Base-by-base conservation (phyloP, 1,284 basidiomycete genomes). In the Thecaphora thlaspeos region DNA sequence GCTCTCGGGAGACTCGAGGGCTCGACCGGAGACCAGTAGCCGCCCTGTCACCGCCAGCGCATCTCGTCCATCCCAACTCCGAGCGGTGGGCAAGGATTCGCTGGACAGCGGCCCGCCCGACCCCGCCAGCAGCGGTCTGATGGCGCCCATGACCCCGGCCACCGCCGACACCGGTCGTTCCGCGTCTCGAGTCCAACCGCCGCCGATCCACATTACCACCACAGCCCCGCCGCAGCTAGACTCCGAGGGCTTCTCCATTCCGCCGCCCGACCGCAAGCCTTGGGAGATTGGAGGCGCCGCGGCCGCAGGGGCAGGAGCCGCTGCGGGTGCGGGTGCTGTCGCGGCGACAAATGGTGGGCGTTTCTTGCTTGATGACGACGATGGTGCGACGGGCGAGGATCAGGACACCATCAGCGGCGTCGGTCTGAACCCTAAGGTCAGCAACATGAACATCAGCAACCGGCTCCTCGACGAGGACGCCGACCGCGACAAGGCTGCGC, bases 201-300 rank as follows among this genome's bases (percentile, higher is more conserved):
- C 26, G 8, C 36, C 28, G 18, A 9, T 24, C 18, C 44, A 23
- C 5, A 9, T 48, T 18, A 26, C 50, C 10, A 34, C 60, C 11
- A 34, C 43, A 45, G 18, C 52, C 48, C 42, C 70, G 23, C 53
- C 64, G 36, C 59, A 7, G 8, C 28, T 68, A 43, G 80, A 83
- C 45, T 71, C 74, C 0, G 81, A 83, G 44, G 82, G 82, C 7
- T 83, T 79, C 77, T 81, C 81, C 11, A 80, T 83, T 11, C 81
- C 82, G 15, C 82, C 82, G 1, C 73, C 79, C 1, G 81, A 82
- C 59, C 73, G 80, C 43, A 79, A 74, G 54, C 79, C 79, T 2
- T 82, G 80, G 82, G 81, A 74, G 68, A 14, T 26, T 8, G 40
- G 26, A 21, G 24, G 22, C 7, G 26, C 15, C 5, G 44, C 28